These are phyloP conservation scores for Tylopilus subfusipes DNA, from an alignment of 768 basidiomycete species.

Conservation along the genomic window DNA sequence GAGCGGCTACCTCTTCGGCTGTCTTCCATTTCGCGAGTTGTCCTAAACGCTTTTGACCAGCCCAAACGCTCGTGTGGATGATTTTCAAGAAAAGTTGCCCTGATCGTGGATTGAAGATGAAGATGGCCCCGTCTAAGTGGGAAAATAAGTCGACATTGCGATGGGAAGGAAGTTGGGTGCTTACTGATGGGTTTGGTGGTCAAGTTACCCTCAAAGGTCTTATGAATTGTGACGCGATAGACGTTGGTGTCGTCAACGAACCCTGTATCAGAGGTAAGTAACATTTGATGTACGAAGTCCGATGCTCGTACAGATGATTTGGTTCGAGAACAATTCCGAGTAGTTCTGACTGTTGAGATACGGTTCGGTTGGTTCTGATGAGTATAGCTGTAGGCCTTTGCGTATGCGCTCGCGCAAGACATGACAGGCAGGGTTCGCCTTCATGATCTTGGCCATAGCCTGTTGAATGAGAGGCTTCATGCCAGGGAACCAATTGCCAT, in stretches of 20 bases:
- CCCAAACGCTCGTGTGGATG: conserved; percentile 99
- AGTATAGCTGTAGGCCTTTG: conserved; percentile 97
- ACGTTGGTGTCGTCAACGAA: conserved; percentile 99
- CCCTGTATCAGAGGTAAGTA: conserved; percentile 46
- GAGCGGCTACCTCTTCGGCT: conserved; percentile 98
- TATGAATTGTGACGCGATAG: conserved; percentile 99
- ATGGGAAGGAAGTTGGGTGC: conserved; percentile 17
- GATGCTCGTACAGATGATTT: conserved; percentile 78
- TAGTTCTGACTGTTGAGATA: conserved; percentile 99
- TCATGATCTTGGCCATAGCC: conserved; percentile 99
- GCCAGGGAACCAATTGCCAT: conserved; percentile 99
- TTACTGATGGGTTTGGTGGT: conserved; percentile 97
- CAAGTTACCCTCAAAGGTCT: conserved; percentile 99
- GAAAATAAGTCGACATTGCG: background rate
- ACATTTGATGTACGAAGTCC: background rate
- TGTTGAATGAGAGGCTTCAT: conserved; percentile 97
- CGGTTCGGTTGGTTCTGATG: conserved; percentile 98
- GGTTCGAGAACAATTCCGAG: conserved; percentile 95
- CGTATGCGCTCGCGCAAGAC: conserved; percentile 98
- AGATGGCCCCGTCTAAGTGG: conserved; percentile 80
- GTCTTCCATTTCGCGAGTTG: conserved; percentile 99
- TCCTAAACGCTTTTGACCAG: conserved; percentile 99
- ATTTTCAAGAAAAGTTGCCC: conserved; percentile 98
- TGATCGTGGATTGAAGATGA: conserved; percentile 99
- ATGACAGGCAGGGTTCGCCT: conserved; percentile 97